Percentiles rank a stretch among this genome's conserved stretches.
phyloP scores from a whole-genome alignment of 129 eudicot genomes.

The Daucus carota region DH1_v3.0 NC_030385.2:3778501-3779000 shows the following conservation, averaged over 20 bases:
- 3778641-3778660: slow-evolving; percentile 27
- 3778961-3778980: too few species aligned
- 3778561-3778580: slow-evolving; percentile 77
- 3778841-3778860: too few species aligned
- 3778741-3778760: too few species aligned
- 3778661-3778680: slow-evolving; percentile 42
- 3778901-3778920: too few species aligned
- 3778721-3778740: too few species aligned
- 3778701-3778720: slow-evolving; percentile 23
- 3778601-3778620: slow-evolving; percentile 70
- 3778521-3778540: slow-evolving; percentile 91
- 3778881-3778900: too few species aligned
- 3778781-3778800: background rate
- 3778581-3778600: slow-evolving; percentile 48
- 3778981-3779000: too few species aligned
- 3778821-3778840: too few species aligned
- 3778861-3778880: too few species aligned
- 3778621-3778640: slow-evolving; percentile 18
- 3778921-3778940: too few species aligned
- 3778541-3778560: slow-evolving; percentile 71
- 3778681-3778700: slow-evolving; percentile 37
- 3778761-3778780: too few species aligned
- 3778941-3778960: too few species aligned
- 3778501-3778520: slow-evolving; percentile 25
- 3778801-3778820: background rate